These are phyloP conservation scores for Backusella morwellensis DNA, from an alignment of 192 early-diverging fungal species.

Conservation along the genomic window DNA sequence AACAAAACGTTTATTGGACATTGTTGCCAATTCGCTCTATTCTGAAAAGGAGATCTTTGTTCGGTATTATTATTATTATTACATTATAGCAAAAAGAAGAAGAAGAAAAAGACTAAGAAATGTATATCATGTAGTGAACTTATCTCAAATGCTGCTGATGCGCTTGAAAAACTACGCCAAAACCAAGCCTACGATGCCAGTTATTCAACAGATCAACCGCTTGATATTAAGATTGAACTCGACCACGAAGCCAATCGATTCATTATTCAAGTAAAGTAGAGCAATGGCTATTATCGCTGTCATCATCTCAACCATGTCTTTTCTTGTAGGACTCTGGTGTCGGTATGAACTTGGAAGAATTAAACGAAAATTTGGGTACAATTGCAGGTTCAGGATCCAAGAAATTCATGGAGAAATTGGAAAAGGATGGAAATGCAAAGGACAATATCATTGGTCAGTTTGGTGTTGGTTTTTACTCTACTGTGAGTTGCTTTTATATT, in stretches of 20 bases:
- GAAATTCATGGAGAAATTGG: conserved; percentile 69
- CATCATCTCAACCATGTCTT: background rate
- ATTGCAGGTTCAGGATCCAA: conserved; percentile 85
- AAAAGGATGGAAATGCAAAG: conserved; percentile 37
- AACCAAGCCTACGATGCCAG: conserved; percentile 39
- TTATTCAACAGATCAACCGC: conserved; percentile 45
- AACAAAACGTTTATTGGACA: conserved; percentile 58
- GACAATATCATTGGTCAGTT: conserved; percentile 86
- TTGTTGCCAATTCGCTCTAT: conserved; percentile 64
- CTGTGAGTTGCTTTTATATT: conserved; percentile 15
- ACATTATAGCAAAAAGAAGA: background rate
- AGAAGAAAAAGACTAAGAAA: background rate
- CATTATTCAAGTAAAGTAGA: conserved; percentile 43
- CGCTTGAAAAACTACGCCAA: conserved; percentile 61
- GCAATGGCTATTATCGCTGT: too few species aligned
- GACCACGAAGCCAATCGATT: conserved; percentile 49
- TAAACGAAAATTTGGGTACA: conserved; percentile 78
- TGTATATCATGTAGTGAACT: conserved; percentile 44
- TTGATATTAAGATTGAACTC: conserved; percentile 59
- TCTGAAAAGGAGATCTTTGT: conserved; percentile 61
- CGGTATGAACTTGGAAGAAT: conserved; percentile 75
- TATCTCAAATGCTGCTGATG: conserved; percentile 64
- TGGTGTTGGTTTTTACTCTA: conserved; percentile 72
- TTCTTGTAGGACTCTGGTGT: conserved; percentile 65
- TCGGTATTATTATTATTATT: conserved; percentile 22